Conservation (phyloP, 2,329 filamentous ascomycete species). For the Byssoonygena ceratinophila region DNA sequence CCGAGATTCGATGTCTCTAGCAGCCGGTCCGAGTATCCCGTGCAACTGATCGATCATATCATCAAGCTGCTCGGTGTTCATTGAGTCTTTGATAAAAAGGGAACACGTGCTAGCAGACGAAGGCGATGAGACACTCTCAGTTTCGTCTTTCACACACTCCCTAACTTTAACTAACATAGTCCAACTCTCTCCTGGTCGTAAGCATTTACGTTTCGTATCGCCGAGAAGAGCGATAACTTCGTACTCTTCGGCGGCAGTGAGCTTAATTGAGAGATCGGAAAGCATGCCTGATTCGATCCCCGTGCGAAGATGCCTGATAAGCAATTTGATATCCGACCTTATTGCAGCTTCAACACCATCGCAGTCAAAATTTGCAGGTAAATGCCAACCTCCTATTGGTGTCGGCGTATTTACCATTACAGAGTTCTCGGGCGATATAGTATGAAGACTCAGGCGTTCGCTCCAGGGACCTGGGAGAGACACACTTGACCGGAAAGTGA, state of each 20-base stretch:
- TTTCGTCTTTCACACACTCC: neutral
- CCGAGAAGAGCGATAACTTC: conserved; percentile 20
- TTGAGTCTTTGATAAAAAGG: conserved; percentile 6
- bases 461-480: conserved; percentile 19
- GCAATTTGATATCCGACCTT: conserved; percentile 18
- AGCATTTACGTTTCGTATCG: conserved; percentile 15
- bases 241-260: conserved; percentile 20
- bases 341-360: conserved; percentile 16
- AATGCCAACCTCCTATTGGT: conserved; percentile 23
- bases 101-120: neutral
- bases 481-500: conserved; percentile 21
- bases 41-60: conserved; percentile 25
- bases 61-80: conserved; percentile 16
- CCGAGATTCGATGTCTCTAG: conserved; percentile 15
- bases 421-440: conserved; percentile 23
- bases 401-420: conserved; percentile 17
- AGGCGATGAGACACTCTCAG: neutral
- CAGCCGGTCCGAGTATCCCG: conserved; percentile 20
- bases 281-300: conserved; percentile 23
- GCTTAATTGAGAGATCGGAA: conserved; percentile 20
- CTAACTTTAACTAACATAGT: conserved; percentile 21
- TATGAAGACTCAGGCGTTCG: conserved; percentile 26
- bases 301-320: conserved; percentile 24
- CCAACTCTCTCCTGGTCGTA: conserved; percentile 29
- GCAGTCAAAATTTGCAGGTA: conserved; percentile 19